A percentile compares a stretch with the other conserved stretches of the same genome.
Conservation (phyloP, 371 early-diverging fungal genomes). For the Rozella allomycis region DNA sequence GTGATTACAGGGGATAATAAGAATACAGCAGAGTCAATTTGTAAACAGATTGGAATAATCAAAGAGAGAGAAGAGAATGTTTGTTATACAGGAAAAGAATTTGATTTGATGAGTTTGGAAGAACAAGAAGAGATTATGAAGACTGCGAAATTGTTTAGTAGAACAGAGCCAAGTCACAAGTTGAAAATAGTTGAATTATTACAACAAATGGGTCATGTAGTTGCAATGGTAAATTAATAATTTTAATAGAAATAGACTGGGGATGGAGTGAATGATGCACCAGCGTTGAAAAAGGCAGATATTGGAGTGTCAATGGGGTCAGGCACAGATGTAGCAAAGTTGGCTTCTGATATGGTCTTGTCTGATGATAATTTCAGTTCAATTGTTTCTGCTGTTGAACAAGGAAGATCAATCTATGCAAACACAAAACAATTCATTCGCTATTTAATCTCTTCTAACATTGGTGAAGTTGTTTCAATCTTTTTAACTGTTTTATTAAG, state of each 20-base stretch:
- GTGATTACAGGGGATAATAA: constrained; percentile 96
- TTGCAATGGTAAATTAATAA: constrained; percentile 49
- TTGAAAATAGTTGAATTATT: constrained; percentile 70
- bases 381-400: constrained; percentile 83
- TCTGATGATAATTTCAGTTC: constrained; percentile 94
- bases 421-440: constrained; percentile 94
- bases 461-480: constrained; percentile 66
- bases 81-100: constrained; percentile 79
- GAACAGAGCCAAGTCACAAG: constrained; percentile 89
- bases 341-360: constrained; percentile 90
- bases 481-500: constrained; percentile 76
- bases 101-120: constrained; percentile 45
- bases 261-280: constrained; percentile 94
- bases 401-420: constrained; percentile 87
- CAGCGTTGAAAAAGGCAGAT: constrained; percentile 88
- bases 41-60: constrained; percentile 80
- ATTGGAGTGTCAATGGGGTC: constrained; percentile 96
- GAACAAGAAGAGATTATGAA: constrained; percentile 49
- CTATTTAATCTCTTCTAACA: constrained; percentile 63
- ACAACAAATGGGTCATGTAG: constrained; percentile 60
- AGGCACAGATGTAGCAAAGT: constrained; percentile 93
- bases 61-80: constrained; percentile 31
- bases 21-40: constrained; percentile 82
- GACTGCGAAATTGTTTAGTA: constrained; percentile 63
- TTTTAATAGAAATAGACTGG: constrained; percentile 50